Evolutionary conservation across 2,329 filamentous ascomycete genomes (phyloP), one percentile per base, ranked within the genome.

Genomic region (Cordyceps cateniannulata): DNA sequence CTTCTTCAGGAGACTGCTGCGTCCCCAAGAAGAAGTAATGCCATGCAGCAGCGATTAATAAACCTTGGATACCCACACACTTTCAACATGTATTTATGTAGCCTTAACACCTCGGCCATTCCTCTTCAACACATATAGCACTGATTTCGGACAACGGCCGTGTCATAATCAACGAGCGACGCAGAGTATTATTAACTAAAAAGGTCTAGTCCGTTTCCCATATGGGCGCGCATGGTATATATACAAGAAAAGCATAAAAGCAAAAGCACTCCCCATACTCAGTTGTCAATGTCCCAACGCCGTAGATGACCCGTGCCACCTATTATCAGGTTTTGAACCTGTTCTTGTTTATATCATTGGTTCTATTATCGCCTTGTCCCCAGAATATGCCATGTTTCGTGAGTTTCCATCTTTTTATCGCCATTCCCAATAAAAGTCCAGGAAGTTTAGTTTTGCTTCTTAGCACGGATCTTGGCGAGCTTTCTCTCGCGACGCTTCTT

Each of bases 401-500:
- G 50, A 20, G 25, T 49, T 38, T 57, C 22, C 42, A 29, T 42
- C 51, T 35, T 27, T 14, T 10, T 48, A 4, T 42, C 38, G 27
- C 40, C 20, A 45, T 38, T 29, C 42, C 9, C 40, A 53, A 18
- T 20, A 10, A 6, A 20, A 14, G 12, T 47, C 18, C 6, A 18
- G 16, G 20, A 22, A 45, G 52, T 72, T 77, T 84, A 88, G 77
- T 89, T 81, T 81, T 68, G 65, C 71, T 92, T 92, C 81, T 86
- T 87, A 65, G 80, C 79, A 71, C 80, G 80, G 74, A 88, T 81
- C 62, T 84, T 75, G 60, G 80, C 83, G 55, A 90, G 69, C 84
- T 90, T 93, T 75, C 80, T 85, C 76, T 95, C 91, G 63, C 92
- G 85, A 71, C 93, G 87, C 72, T 82, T 84, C 86, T 92, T 93